Conservation (phyloP, 2,329 filamentous ascomycete genomes). For the Thielaviopsis musarum region DNA sequence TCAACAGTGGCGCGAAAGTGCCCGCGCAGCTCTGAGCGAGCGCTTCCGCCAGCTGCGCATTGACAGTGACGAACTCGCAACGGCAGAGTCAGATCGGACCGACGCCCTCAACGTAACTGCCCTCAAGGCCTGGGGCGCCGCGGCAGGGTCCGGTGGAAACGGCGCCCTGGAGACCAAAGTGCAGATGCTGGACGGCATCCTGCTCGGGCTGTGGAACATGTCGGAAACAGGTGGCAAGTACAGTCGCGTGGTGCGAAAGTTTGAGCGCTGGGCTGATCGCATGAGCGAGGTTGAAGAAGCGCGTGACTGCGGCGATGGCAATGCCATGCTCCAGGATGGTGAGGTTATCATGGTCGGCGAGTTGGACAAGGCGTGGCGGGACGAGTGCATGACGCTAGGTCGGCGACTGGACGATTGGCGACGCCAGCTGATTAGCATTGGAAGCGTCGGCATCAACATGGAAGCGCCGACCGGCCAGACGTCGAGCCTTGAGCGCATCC, state of each 20-base stretch:
- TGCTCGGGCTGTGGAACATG: constrained; percentile 40
- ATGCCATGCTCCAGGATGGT: constrained; percentile 19
- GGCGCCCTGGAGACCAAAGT: constrained; percentile 36
- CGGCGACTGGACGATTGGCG: constrained; percentile 39
- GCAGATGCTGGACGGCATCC: constrained; percentile 37
- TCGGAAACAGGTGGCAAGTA: constrained; percentile 40
- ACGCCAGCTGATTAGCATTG: constrained; percentile 30
- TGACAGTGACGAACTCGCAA: constrained; percentile 21
- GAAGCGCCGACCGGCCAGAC: constrained; percentile 12
- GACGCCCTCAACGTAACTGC: constrained; percentile 35
- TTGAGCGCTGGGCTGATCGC: constrained; percentile 40
- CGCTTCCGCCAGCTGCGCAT: constrained; percentile 27
- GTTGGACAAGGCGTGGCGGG: constrained; percentile 40
- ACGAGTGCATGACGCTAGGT: constrained; percentile 34
- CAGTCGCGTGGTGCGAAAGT: constrained; percentile 34
- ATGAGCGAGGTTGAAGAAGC: constrained; percentile 30
- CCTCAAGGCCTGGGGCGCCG: constrained; percentile 32
- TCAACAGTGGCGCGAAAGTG: constrained; percentile 38
- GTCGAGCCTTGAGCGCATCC: constrained; percentile 29
- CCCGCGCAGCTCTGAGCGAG: constrained; percentile 28
- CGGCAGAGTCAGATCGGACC: constrained; percentile 25
- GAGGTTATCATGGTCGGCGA: constrained; percentile 34
- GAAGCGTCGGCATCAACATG: constrained; percentile 15
- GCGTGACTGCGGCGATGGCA: constrained; percentile 22
- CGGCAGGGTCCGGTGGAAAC: constrained; percentile 10